Percentiles rank a stretch among this genome's conserved stretches.
Evolutionary conservation across 2,329 filamentous ascomycete genomes (phyloP).

Genomic region (Balansia obtecta): DNA sequence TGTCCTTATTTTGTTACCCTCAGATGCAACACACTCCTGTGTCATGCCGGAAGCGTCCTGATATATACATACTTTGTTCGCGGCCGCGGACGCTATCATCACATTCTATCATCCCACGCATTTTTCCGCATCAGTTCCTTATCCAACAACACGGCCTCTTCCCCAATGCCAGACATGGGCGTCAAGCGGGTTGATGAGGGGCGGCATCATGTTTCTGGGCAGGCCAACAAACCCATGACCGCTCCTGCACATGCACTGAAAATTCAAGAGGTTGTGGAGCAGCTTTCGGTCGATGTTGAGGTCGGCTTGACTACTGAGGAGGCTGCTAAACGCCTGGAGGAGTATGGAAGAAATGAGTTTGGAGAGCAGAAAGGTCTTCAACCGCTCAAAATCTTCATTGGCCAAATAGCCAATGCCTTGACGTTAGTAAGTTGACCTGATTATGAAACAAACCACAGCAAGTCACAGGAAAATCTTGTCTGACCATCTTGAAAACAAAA

Average conservation of each 20-base stretch:
- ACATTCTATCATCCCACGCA: no score
- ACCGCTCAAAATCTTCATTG: slow-evolving; percentile 49
- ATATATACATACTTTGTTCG: no score
- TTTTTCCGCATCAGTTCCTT: no score
- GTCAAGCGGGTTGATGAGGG: slow-evolving; percentile 13
- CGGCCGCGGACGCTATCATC: no score
- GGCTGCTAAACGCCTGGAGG: slow-evolving; percentile 38
- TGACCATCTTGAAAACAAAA: no score
- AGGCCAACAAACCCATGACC: slow-evolving; percentile 39
- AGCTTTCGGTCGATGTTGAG: slow-evolving; percentile 42
- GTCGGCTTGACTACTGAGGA: slow-evolving; percentile 45
- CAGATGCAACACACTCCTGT: no score
- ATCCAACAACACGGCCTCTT: background rate
- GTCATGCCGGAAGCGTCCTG: no score
- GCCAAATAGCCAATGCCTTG: slow-evolving; percentile 58
- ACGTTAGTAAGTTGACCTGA: slow-evolving; percentile 37
- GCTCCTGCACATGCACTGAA: slow-evolving; percentile 50
- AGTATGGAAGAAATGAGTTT: slow-evolving; percentile 51
- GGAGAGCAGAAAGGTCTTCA: slow-evolving; percentile 48
- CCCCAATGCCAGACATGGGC: slow-evolving; percentile 12
- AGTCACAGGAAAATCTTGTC: background rate
- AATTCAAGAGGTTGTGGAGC: slow-evolving; percentile 36
- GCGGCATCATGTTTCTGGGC: slow-evolving; percentile 22
- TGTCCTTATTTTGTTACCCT: no score
- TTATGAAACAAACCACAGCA: background rate